Evolutionary conservation across 139 green algal species (phyloP), one percentile per base, ranked within the genome.

Genomic region (Deuterostichococcus epilithicus): DNA sequence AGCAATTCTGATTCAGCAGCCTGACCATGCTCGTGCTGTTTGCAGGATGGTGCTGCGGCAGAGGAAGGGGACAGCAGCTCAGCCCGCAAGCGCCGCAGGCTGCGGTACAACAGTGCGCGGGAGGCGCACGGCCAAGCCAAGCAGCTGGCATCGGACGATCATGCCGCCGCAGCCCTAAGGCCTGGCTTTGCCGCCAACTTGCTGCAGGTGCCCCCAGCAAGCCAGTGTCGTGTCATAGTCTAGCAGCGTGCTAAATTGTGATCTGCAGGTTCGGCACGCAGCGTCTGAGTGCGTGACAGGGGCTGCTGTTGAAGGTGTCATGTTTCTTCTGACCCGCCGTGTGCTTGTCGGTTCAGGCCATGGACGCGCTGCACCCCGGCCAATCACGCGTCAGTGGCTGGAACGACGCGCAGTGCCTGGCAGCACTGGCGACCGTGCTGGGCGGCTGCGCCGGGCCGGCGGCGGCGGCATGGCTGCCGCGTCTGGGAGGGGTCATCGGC

Each of bases 21-120:
- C n/a, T n/a, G n/a, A n/a, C n/a, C n/a, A n/a, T n/a, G n/a, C n/a
- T n/a, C n/a, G n/a, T n/a, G n/a, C 42, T 52, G 42, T 52, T 52
- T 52, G 42, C 42, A 52, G 42, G 42, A 52, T 13, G 52, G 28
- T 63, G 52, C 26, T 20, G n/a, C 25, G 35, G 25, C 39, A 71
- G 13, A 44, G 39, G 63, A 23, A 0, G 33, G 72, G 36, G 38
- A 68, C 6, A 60, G 60, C 1, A n/a, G 38, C 13, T 77, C 70
- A 0, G 59, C 76, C 2, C 70, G 76, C 47, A 81, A 81, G 76
- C 76, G 76, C 34, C 70, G 77, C 36, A 65, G 71, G 52, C 30
- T 81, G 70, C 71, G 77, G 13, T 20, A 69, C 69, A 74, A 33
- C 39, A 66, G 58, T 63, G 69, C 34, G 44, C 76, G 58, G 20